Conservation (phyloP, 2,329 filamentous ascomycete genomes). For the Eutypa lata region DNA sequence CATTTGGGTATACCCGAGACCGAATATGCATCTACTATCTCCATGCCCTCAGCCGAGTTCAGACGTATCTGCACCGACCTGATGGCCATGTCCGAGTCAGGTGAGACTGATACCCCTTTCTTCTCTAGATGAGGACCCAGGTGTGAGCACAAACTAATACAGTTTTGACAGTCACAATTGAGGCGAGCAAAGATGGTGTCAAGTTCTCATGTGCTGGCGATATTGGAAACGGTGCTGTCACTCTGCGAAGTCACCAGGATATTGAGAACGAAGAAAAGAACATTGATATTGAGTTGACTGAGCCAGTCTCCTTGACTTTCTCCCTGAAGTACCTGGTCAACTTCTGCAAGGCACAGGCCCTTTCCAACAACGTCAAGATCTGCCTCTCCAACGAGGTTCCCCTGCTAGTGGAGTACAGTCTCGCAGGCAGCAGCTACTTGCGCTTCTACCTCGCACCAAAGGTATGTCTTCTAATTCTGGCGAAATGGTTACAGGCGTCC, state of each 20-base stretch:
- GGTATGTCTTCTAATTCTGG: constrained; percentile 50
- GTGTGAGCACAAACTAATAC: constrained; percentile 10
- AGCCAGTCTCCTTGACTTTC: constrained; percentile 93
- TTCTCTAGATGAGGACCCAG: background rate
- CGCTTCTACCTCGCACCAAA: constrained; percentile 98
- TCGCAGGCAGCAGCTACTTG: constrained; percentile 81
- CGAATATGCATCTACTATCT: constrained; percentile 91
- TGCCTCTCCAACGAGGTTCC: constrained; percentile 96
- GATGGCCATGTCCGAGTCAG: constrained; percentile 89
- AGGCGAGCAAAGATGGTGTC: constrained; percentile 94
- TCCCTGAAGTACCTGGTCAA: constrained; percentile 99
- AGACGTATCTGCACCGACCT: constrained; percentile 92
- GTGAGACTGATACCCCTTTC: constrained; percentile 49
- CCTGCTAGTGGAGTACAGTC: constrained; percentile 85
- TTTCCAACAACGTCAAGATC: constrained; percentile 81
- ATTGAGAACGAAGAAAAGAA: constrained; percentile 85
- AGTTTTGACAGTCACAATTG: constrained; percentile 73
- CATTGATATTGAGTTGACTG: constrained; percentile 84
- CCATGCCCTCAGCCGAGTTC: constrained; percentile 87
- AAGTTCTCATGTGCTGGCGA: constrained; percentile 93
- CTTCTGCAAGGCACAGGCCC: constrained; percentile 95
- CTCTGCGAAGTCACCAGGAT: constrained; percentile 81
- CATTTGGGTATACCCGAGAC: constrained; percentile 98
- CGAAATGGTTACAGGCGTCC: background rate
- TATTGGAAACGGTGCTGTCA: constrained; percentile 93